Base-by-base conservation (phyloP, 2,329 filamentous ascomycete genomes). In the Zymoseptoria crescenta region DNA sequence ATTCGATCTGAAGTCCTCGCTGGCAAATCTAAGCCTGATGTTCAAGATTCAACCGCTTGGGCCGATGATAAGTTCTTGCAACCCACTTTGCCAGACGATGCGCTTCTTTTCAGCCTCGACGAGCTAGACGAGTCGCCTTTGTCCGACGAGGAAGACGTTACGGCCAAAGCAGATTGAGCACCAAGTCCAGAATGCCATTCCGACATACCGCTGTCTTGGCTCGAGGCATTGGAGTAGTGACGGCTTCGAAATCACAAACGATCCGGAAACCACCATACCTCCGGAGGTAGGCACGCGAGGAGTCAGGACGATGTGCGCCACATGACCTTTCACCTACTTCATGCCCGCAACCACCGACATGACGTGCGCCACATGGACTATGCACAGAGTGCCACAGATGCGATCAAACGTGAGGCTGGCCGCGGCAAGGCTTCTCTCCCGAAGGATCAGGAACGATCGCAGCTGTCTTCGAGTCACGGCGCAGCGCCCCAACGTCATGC, bases 81-180 rank as follows among this genome's bases (percentile, higher is more conserved):
- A 70, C 94, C 94, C 0, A 86, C 91, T 3, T 76, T 99, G 7
- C 87, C 94, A 59, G 91, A 96, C 65, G 94, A 99, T 72, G 89
- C 92, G 3, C 78, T 97, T 56, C 83, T 99, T 30, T 91, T 95
- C 71, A 89, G 84, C 58, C 79, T 99, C 20, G 93, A 96, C 64
- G 94, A 96, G 62, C 78, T 96, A 19, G 79, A 81, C 8, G 75
- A 79, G 30, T 55, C 57, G 30, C 56, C 62, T 16, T 57, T 61
- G 8, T 55, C 45, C 13, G 55, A 57, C 30, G 62, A 64, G n/a
- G 57, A 53, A 7, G 64, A 61, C 7, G 35, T n/a, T 6, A 16
- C 35, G n/a, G 13, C 35, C 35, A 45, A 45, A 45, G 35, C 35
- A 5, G 35, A 45, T 16, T 45, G 35, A 45, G 35, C 13, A 45